phyloP scores from a whole-genome alignment of 2,329 filamentous ascomycete genomes.

The Hymenoscyphus repandus region DNA sequence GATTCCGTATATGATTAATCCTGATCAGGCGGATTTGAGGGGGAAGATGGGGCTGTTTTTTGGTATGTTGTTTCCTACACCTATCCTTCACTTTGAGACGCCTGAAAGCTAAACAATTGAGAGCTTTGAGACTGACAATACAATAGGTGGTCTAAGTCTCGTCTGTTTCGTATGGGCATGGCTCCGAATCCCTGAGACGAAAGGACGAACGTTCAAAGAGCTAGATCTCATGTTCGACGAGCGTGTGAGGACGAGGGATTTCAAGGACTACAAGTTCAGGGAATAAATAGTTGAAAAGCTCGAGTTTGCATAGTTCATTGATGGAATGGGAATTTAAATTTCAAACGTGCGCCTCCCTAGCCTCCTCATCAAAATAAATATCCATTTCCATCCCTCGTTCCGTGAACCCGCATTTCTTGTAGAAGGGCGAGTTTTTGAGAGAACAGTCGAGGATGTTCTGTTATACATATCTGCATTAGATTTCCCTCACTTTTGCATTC shows the following conservation, averaged over 20 bases:
- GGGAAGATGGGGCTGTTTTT: conserved; percentile 30
- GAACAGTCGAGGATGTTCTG: conserved; percentile 92
- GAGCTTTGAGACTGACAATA: neutral
- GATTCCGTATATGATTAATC: conserved; percentile 32
- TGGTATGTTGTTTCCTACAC: conserved; percentile 14
- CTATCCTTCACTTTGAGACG: too few species aligned
- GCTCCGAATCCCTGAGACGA: conserved; percentile 39
- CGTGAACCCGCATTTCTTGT: conserved; percentile 74
- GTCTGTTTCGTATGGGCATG: conserved; percentile 36
- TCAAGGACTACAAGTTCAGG: conserved; percentile 22
- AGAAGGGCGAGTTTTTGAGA: conserved; percentile 92
- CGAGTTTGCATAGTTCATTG: too few species aligned
- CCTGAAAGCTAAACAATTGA: too few species aligned
- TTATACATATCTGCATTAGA: neutral
- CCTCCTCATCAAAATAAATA: conserved; percentile 62
- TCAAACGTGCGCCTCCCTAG: neutral
- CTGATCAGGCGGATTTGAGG: conserved; percentile 28
- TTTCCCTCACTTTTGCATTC: too few species aligned
- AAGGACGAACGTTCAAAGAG: conserved; percentile 41
- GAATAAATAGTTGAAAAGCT: neutral
- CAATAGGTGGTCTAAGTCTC: conserved; percentile 36
- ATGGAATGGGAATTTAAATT: too few species aligned
- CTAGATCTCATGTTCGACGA: conserved; percentile 41
- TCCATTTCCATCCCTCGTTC: conserved; percentile 92
- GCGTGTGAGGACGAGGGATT: conserved; percentile 31